phyloP scores from a whole-genome alignment of 352 stramenopile species.

The Pythium brassicae region DNA sequence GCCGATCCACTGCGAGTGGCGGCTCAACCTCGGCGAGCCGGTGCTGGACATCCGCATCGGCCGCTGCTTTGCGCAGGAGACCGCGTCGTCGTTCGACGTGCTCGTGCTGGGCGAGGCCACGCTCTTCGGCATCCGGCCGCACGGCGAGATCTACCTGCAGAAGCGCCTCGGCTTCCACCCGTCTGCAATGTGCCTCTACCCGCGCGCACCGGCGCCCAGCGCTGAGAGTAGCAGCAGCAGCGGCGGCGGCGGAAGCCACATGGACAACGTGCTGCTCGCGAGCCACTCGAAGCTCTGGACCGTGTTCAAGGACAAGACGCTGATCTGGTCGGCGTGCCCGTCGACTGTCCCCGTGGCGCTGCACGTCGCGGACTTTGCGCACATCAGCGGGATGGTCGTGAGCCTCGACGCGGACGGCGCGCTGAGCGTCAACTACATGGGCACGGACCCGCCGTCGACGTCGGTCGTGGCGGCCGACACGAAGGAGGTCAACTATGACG shows the following conservation, averaged over 20 bases:
- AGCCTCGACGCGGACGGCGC: conserved; percentile 69
- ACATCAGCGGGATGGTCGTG: conserved; percentile 78
- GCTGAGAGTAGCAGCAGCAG: too few relatives aligned
- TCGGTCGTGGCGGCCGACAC: conserved; percentile 56
- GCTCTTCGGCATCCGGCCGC: conserved; percentile 71
- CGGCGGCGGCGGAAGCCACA: too few relatives aligned
- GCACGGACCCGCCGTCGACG: conserved; percentile 82
- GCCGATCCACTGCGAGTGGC: conserved; percentile 60
- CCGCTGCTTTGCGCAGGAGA: conserved; percentile 43
- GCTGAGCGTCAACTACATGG: conserved; percentile 85
- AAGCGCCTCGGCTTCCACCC: conserved; percentile 76
- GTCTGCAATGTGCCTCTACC: conserved; percentile 56
- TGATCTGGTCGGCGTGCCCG: conserved; percentile 76
- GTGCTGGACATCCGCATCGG: conserved; percentile 60
- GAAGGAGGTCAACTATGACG: conserved; percentile 89
- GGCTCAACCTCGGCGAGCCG: conserved; percentile 57
- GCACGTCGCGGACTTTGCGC: conserved; percentile 60
- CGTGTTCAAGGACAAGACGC: conserved; percentile 71
- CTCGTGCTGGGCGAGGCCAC: conserved; percentile 79
- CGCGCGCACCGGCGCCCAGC: conserved; percentile 13
- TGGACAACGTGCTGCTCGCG: conserved; percentile 79
- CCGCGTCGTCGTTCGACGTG: conserved; percentile 66
- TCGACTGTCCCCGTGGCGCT: conserved; percentile 59
- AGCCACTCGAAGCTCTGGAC: conserved; percentile 72
- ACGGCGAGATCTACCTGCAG: conserved; percentile 75